Evolutionary conservation across 108 stramenopile genomes (phyloP), one percentile per base, ranked within the genome.

Genomic region (Pseudonitzschia pungens): DNA sequence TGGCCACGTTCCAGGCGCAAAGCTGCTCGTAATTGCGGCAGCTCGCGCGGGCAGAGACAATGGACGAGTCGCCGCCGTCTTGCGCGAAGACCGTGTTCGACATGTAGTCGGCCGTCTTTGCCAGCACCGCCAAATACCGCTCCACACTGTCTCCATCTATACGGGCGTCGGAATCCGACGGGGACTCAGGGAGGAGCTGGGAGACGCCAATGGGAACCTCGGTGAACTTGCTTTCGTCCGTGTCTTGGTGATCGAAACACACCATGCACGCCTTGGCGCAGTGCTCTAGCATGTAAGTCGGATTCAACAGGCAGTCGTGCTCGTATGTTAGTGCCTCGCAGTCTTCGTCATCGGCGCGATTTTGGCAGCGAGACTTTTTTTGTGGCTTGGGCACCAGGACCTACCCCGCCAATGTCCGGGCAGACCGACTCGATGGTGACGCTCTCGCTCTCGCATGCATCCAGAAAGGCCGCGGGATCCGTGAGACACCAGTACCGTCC

Each of bases 291-390:
- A 84, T 80, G 28, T 77, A 63, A 0, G 21, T 52, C 10, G 65
- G 68, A 69, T 84, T 84, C 11, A 33, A 42, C 4, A 71, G 65
- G 66, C 83, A 84, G 42, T 81, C 69, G 26, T 55, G 54, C 22
- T 2, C 24, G 24, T 14, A 2, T 2, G 54, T 22, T 4, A 55
- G 9, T 10, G 21, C 54, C 26, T 55, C 54, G 26, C 54, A 55
- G 6, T 55, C 2, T 22, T 55, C 54, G 7, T 48, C 45, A 2
- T 12, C 45, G 7, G 1, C 3, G 7, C 5, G 45, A 12, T 48
- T 48, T 14, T 4, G 1, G 45, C 45, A 48, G 4, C 2, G 22
- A 22, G 22, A 2, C 16, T 12, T 18, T 36, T 36, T 36, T 6
- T 36, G 2, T 36, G 36, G 36, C 36, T 36, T 36, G 36, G 36